Percentiles rank a stretch among this genome's conserved stretches.
Evolutionary conservation across 768 basidiomycete species (phyloP).

Genomic region (Xerocomellus chrysenteron): DNA sequence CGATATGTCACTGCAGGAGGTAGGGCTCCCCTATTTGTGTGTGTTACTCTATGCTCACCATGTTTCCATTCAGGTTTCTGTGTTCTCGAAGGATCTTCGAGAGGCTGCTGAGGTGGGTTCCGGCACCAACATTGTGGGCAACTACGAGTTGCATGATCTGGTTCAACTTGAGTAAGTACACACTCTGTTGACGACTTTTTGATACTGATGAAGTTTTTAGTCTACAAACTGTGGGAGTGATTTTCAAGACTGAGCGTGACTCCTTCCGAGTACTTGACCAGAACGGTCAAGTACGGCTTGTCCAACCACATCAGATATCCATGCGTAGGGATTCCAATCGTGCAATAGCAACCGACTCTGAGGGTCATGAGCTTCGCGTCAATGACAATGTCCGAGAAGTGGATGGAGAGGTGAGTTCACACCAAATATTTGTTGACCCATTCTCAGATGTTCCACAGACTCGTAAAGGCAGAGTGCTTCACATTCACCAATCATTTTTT

Average conservation of each 20-base stretch:
- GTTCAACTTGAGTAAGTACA: slow-evolving; percentile 89
- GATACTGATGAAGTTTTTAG: slow-evolving; percentile 40
- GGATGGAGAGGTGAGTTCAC: slow-evolving; percentile 71
- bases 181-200: neutral
- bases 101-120: slow-evolving; percentile 98
- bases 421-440: neutral
- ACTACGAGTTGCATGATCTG: slow-evolving; percentile 94
- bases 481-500: slow-evolving; percentile 91
- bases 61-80: slow-evolving; percentile 66
- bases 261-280: slow-evolving; percentile 96
- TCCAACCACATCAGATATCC: slow-evolving; percentile 93
- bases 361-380: slow-evolving; percentile 81
- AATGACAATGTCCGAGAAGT: slow-evolving; percentile 93
- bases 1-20: slow-evolving; percentile 98
- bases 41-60: slow-evolving; percentile 1
- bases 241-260: slow-evolving; percentile 95
- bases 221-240: slow-evolving; percentile 91
- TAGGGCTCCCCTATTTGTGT: slow-evolving; percentile 29
- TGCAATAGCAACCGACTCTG: slow-evolving; percentile 86
- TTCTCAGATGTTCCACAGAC: slow-evolving; percentile 40
- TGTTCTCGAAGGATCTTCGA: slow-evolving; percentile 95
- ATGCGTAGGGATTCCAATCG: slow-evolving; percentile 81
- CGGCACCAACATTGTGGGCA: slow-evolving; percentile 83
- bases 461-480: slow-evolving; percentile 87
- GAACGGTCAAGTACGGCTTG: slow-evolving; percentile 82